Conservation (phyloP, 2,329 filamentous ascomycete genomes). For the Claviceps sp. region DNA sequence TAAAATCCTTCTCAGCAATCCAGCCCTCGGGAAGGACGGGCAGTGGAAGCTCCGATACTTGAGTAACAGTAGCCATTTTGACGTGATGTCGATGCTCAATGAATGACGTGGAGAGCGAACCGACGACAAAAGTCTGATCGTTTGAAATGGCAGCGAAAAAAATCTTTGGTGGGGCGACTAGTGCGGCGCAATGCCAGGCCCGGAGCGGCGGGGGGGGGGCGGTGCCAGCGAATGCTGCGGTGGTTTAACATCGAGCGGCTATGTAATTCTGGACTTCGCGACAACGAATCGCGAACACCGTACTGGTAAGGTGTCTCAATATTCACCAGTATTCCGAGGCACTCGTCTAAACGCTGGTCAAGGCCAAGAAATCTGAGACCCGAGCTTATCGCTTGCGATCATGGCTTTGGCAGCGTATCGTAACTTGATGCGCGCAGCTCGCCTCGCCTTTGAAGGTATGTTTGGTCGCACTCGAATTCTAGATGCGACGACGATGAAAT, state of each 20-base stretch:
- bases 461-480: neutral
- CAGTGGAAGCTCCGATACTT: constrained; percentile 47
- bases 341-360: too few relatives aligned
- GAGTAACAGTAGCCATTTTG: constrained; percentile 50
- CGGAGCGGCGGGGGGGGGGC: too few relatives aligned
- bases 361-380: neutral
- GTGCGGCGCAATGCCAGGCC: too few relatives aligned
- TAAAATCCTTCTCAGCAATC: constrained; percentile 85
- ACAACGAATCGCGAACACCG: neutral
- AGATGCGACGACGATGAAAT: neutral
- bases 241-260: neutral
- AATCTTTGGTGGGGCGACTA: neutral
- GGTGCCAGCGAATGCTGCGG: too few relatives aligned
- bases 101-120: constrained; percentile 8
- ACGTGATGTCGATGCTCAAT: constrained; percentile 3
- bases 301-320: too few relatives aligned
- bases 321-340: too few relatives aligned
- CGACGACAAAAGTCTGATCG: neutral
- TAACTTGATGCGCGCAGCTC: constrained; percentile 64
- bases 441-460: constrained; percentile 71
- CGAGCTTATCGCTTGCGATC: neutral
- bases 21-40: constrained; percentile 69
- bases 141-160: neutral
- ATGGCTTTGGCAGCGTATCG: constrained; percentile 71
- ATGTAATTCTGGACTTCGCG: neutral